Conservation (phyloP, 2,329 filamentous ascomycete species). For the Xylariaceae sp. region DNA sequence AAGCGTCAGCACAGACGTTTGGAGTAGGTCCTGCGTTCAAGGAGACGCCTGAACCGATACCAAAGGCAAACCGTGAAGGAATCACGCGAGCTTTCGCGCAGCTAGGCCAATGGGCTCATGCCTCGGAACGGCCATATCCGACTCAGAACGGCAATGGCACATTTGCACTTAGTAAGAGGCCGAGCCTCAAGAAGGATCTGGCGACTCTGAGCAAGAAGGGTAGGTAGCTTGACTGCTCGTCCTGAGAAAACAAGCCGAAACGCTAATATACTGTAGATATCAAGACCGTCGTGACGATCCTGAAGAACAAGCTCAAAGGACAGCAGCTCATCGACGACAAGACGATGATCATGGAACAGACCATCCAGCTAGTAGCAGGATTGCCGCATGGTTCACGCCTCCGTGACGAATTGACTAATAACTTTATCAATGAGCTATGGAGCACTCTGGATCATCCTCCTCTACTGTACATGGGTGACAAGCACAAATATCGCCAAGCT, state of each 20-base stretch:
- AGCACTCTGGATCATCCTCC: conserved; percentile 70
- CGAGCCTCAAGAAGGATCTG: conserved; percentile 55
- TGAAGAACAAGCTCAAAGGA: conserved; percentile 62
- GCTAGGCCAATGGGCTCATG: conserved; percentile 38
- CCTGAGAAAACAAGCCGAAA: neutral
- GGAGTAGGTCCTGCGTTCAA: conserved; percentile 18
- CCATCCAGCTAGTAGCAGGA: conserved; percentile 67
- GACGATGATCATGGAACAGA: conserved; percentile 72
- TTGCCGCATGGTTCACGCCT: conserved; percentile 62
- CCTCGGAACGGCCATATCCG: conserved; percentile 61
- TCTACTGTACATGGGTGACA: conserved; percentile 59
- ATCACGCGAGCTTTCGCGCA: conserved; percentile 34
- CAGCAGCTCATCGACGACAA: conserved; percentile 67
- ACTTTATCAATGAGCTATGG: conserved; percentile 69
- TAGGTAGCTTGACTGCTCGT: conserved; percentile 26
- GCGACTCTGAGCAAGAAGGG: conserved; percentile 51
- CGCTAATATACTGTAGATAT: conserved; percentile 47
- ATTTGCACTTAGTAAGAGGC: conserved; percentile 49
- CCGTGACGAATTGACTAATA: conserved; percentile 61
- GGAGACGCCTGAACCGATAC: conserved; percentile 19
- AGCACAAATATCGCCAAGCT: conserved; percentile 64
- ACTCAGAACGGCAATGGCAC: conserved; percentile 62
- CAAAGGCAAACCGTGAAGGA: conserved; percentile 32
- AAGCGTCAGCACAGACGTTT: conserved; percentile 10
- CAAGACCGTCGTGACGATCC: conserved; percentile 59